phyloP scores from a whole-genome alignment of 345 rosid species.

The Ricinus communis region DNA sequence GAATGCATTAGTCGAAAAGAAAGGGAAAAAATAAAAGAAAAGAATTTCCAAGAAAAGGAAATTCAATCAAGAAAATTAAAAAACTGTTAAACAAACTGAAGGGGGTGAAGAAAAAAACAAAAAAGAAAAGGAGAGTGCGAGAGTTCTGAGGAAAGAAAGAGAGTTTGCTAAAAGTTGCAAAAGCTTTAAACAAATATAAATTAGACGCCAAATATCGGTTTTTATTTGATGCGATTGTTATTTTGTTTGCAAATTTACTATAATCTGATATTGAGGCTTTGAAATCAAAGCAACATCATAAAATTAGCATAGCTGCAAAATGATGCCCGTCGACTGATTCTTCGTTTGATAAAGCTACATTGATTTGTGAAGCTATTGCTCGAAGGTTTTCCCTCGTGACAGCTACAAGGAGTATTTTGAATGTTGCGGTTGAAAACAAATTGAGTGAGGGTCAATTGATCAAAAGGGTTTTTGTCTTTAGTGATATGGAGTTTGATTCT shows the following conservation, averaged over 20 bases:
- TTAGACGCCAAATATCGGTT: slow-evolving; percentile 7
- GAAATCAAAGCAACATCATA: background rate
- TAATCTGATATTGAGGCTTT: slow-evolving; percentile 12
- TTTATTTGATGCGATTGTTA: slow-evolving; percentile 5
- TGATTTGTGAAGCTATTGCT: slow-evolving; percentile 19
- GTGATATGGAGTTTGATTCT: slow-evolving; percentile 19
- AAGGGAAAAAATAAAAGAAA: background rate
- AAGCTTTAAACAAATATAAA: slow-evolving; percentile 9
- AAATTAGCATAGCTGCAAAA: slow-evolving; percentile 18
- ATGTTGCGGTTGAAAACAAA: slow-evolving; percentile 4
- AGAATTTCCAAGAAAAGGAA: background rate
- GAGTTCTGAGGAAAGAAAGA: slow-evolving; percentile 5
- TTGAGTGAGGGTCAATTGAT: slow-evolving; percentile 12
- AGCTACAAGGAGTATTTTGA: slow-evolving; percentile 11
- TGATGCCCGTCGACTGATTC: slow-evolving; percentile 30
- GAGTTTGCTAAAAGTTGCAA: background rate
- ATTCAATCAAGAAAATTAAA: no score
- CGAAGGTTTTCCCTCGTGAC: slow-evolving; percentile 7
- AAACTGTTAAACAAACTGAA: no score
- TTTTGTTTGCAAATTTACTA: slow-evolving; percentile 11
- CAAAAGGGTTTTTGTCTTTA: slow-evolving; percentile 22
- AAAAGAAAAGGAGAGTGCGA: no score
- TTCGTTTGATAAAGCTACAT: slow-evolving; percentile 10
- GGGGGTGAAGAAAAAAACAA: no score
- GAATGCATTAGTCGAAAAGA: background rate